Base-by-base conservation (phyloP, 2,329 filamentous ascomycete genomes). In the Sarocladiaceae sp. region DNA sequence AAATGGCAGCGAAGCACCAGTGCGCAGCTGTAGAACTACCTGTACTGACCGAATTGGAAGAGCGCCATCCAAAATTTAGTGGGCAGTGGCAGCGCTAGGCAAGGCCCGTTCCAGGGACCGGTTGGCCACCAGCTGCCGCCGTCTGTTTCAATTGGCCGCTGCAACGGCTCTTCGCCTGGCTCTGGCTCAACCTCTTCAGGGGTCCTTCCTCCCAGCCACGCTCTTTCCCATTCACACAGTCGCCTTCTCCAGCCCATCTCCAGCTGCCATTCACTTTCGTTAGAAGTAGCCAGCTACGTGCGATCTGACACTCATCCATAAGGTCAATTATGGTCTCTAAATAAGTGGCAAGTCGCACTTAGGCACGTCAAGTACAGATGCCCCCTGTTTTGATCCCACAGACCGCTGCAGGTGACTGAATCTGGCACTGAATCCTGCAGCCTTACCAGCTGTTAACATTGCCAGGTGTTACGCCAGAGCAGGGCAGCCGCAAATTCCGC, bases 231-330 rank as follows among this genome's bases (percentile, higher is more conserved):
- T n/a, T 15, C 7, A 24, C 10, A 15, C 19, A 5, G 10, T 13
- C 19, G 12, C n/a, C 20, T 42, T 46, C 56, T 52, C 50, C 42
- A 46, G 42, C 24, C 43, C 47, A 53, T 56, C 62, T 62, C 61
- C 49, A 49, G 33, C 31, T 19, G 48, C 41, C 51, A 62, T 56
- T 63, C 59, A 58, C 45, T 53, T 48, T 9, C 55, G 62, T 57
- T 65, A 64, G 37, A 5, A 5, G n/a, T n/a, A n/a, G n/a, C n/a
- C n/a, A n/a, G n/a, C n/a, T n/a, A n/a, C n/a, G 13, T 18, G 4
- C 12, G 13, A 13, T 9, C 26, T 29, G 37, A 18, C 5, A 18
- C 19, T 4, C 26, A 7, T 13, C 26, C 26, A 29, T 9, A 29
- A 29, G 26, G 9, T 9, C 26, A 13, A 9, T 7, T 13, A 29